A percentile compares a stretch with the other conserved stretches of the same genome.
Evolutionary conservation across 108 stramenopile species (phyloP).

Genomic region (Stephanodiscus minutulus): DNA sequence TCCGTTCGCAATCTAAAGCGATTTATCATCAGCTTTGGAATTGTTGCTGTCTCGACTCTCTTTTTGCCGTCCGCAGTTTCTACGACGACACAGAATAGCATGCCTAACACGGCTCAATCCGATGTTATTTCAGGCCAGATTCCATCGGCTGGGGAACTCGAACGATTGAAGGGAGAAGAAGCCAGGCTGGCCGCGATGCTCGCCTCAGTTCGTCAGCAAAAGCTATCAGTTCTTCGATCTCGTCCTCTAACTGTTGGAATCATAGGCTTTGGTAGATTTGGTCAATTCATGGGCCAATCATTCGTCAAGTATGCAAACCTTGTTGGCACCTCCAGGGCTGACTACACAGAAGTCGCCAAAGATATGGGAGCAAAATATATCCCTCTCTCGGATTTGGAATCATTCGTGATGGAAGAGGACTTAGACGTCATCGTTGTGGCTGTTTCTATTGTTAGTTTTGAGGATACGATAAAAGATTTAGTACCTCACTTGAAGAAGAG

Average conservation of each 20-base stretch:
- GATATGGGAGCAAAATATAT: slow-evolving; percentile 60
- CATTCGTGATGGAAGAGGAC: slow-evolving; percentile 57
- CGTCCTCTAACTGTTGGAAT: slow-evolving; percentile 90
- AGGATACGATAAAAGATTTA: slow-evolving; percentile 62
- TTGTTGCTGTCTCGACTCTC: slow-evolving; percentile 14
- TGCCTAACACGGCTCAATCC: slow-evolving; percentile 10
- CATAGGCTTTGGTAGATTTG: slow-evolving; percentile 93
- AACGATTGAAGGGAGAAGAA: slow-evolving; percentile 45
- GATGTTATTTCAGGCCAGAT: slow-evolving; percentile 4
- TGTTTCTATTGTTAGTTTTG: slow-evolving; percentile 96
- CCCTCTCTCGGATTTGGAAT: slow-evolving; percentile 56
- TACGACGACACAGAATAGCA: slow-evolving; percentile 1
- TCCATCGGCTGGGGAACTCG: slow-evolving; percentile 33
- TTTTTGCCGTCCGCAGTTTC: slow-evolving; percentile 26
- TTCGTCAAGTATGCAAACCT: slow-evolving; percentile 59
- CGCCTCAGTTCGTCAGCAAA: slow-evolving; percentile 46
- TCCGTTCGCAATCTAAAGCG: slow-evolving; percentile 4
- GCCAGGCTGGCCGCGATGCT: slow-evolving; percentile 40
- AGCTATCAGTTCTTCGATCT: slow-evolving; percentile 48
- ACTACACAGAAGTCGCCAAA: slow-evolving; percentile 61
- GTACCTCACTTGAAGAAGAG: slow-evolving; percentile 39
- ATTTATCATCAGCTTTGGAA: slow-evolving; percentile 11
- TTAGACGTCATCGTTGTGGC: slow-evolving; percentile 89
- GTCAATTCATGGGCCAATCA: slow-evolving; percentile 87
- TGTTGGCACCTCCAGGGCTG: slow-evolving; percentile 54